Evolutionary conservation across 2,329 filamentous ascomycete species (phyloP).

Genomic region (Lachnellula cervina): DNA sequence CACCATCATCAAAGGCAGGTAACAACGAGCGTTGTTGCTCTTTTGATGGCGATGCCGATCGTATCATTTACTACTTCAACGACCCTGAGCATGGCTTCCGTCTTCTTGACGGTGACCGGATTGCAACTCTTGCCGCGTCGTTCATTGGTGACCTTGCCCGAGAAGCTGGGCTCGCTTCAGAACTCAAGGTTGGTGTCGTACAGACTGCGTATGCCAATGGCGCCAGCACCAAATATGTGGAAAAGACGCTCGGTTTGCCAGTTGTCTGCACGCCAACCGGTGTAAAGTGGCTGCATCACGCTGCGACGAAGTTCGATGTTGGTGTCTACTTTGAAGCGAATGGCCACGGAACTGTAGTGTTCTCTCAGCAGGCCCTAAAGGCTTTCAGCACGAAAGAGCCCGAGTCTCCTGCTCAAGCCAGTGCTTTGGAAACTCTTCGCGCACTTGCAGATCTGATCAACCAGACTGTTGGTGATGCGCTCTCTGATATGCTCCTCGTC

Average conservation of each 20-base stretch:
- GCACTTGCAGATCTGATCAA: slow-evolving; percentile 91
- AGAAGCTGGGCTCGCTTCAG: slow-evolving; percentile 70
- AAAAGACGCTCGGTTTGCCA: slow-evolving; percentile 80
- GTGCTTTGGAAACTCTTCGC: slow-evolving; percentile 77
- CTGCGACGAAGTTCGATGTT: slow-evolving; percentile 89
- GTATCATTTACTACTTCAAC: slow-evolving; percentile 90
- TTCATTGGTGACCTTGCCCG: slow-evolving; percentile 88
- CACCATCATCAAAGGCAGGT: slow-evolving; percentile 72
- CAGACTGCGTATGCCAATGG: slow-evolving; percentile 99
- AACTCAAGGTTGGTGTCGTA: slow-evolving; percentile 87
- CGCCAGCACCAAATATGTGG: slow-evolving; percentile 85
- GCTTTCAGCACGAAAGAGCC: slow-evolving; percentile 75
- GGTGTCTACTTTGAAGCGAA: slow-evolving; percentile 99
- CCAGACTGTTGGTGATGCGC: slow-evolving; percentile 93
- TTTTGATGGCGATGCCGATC: slow-evolving; percentile 91
- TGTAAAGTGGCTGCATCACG: slow-evolving; percentile 96
- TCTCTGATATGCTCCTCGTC: slow-evolving; percentile 93
- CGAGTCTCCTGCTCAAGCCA: slow-evolving; percentile 86
- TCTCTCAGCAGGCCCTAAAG: slow-evolving; percentile 77
- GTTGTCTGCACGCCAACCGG: slow-evolving; percentile 92
- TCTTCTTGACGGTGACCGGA: slow-evolving; percentile 93
- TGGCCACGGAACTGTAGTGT: slow-evolving; percentile 93
- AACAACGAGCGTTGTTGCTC: slow-evolving; percentile 79
- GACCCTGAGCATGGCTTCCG: slow-evolving; percentile 80
- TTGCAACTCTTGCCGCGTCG: slow-evolving; percentile 86